Evolutionary conservation across 192 early-diverging fungal genomes (phyloP).

Genomic region (Coemansia sp.): DNA sequence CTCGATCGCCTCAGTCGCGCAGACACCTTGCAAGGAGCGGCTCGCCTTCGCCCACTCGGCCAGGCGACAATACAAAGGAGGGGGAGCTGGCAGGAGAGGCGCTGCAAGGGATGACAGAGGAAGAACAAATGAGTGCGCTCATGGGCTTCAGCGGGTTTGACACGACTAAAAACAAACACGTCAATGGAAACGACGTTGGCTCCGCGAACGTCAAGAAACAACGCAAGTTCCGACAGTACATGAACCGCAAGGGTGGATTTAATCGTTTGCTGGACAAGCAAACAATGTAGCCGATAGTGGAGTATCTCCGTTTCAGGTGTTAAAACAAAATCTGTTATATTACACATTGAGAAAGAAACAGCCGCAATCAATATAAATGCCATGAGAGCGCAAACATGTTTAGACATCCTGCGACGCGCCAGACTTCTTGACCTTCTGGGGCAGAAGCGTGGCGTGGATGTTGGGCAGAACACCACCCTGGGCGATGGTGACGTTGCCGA

Average conservation of each 20-base stretch:
- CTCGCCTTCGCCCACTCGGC: conserved; percentile 14
- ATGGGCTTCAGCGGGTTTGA: conserved; percentile 91
- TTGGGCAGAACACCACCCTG: conserved; percentile 94
- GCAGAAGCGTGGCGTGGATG: conserved; percentile 83
- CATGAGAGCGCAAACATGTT: conserved; percentile 9
- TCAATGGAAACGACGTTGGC: conserved; percentile 69
- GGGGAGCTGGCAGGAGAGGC: neutral
- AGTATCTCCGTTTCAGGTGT: neutral
- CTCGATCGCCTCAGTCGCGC: conserved; percentile 14
- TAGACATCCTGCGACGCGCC: conserved; percentile 65
- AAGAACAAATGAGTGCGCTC: conserved; percentile 77
- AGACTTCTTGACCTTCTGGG: conserved; percentile 75
- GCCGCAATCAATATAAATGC: neutral
- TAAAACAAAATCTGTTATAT: conserved; percentile 24
- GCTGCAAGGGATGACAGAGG: conserved; percentile 43
- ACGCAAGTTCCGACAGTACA: conserved; percentile 87
- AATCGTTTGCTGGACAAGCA: conserved; percentile 56
- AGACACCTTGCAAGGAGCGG: conserved; percentile 9
- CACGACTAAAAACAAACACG: conserved; percentile 78
- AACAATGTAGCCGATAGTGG: neutral
- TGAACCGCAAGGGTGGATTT: conserved; percentile 91
- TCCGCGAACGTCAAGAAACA: conserved; percentile 82
- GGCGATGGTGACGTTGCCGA: conserved; percentile 87
- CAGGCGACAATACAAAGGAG: neutral
- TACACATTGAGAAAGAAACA: conserved; percentile 21